Conservation (phyloP, 768 basidiomycete genomes). For the Russula vinacea region DNA sequence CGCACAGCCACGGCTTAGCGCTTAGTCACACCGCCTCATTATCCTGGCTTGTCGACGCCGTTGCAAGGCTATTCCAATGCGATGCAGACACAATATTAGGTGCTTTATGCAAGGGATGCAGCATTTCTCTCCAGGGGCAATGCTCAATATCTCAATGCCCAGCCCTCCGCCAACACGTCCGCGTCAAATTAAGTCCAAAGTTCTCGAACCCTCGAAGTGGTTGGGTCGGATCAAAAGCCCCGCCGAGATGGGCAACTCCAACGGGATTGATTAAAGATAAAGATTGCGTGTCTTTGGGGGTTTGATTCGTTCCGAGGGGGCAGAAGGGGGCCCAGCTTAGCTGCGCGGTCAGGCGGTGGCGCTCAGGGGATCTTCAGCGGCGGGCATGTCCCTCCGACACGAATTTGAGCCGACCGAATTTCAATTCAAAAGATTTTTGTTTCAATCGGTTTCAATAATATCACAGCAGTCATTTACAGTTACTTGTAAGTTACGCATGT, state of each 20-base stretch:
- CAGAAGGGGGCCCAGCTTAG: not conserved
- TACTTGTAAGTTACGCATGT: no score
- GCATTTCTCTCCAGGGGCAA: not conserved
- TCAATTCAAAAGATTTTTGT: no score
- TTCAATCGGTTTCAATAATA: no score
- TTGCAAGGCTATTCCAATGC: no score
- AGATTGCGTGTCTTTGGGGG: not conserved
- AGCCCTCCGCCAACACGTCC: not conserved
- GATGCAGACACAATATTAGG: not conserved
- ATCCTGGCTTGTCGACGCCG: not conserved
- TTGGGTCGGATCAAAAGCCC: not conserved
- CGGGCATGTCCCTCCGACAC: no score
- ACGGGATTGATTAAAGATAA: not conserved
- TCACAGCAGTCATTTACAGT: no score
- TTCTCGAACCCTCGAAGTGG: not conserved
- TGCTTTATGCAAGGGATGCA: not conserved
- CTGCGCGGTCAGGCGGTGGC: not conserved
- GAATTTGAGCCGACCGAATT: no score
- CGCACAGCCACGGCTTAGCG: constrained; percentile 10
- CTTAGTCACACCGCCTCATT: not conserved
- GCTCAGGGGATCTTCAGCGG: not conserved
- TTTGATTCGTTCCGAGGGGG: not conserved
- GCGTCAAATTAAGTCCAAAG: not conserved
- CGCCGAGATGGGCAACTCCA: not conserved
- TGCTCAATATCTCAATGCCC: not conserved